Evolutionary conservation across 768 basidiomycete genomes (phyloP).

Genomic region (Lactarius akahatsu): DNA sequence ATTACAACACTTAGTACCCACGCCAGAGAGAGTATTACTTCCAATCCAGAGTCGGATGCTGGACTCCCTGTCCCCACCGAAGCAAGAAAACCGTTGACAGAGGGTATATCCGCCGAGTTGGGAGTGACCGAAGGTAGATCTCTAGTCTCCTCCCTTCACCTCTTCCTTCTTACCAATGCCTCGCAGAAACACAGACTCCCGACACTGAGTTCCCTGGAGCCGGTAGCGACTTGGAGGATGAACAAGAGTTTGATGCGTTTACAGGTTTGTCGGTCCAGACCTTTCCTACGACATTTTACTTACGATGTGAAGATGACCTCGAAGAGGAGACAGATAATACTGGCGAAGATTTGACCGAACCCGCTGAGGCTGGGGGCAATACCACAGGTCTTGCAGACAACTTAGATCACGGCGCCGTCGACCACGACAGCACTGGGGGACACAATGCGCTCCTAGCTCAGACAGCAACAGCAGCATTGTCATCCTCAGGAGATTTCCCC

Average conservation of each 20-base stretch:
- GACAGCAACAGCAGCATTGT: conserved; percentile 2
- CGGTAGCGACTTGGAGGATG: conserved; percentile 2
- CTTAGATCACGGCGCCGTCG: conserved; percentile 4
- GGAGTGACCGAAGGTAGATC: conserved; percentile 14
- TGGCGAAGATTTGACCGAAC: conserved; percentile 11
- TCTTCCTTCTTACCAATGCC: background rate
- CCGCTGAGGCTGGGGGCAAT: background rate
- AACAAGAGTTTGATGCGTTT: conserved; percentile 1
- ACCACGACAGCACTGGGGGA: background rate
- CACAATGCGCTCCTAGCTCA: background rate
- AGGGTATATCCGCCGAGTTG: background rate
- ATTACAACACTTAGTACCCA: background rate
- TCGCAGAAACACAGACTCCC: conserved; percentile 10
- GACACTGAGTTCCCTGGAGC: conserved; percentile 3
- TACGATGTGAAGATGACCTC: conserved; percentile 5
- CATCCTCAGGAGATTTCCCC: conserved; percentile 2
- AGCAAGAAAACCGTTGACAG: background rate
- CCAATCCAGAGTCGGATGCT: background rate
- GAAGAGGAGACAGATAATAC: conserved; percentile 17
- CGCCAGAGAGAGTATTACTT: background rate
- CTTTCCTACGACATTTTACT: background rate
- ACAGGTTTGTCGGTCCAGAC: conserved; percentile 14
- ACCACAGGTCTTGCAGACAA: background rate
- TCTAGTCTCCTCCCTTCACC: background rate
- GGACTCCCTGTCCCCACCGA: conserved; percentile 1